phyloP scores from a whole-genome alignment of 2,329 filamentous ascomycete genomes.

The Colletotrichum sojae region DNA sequence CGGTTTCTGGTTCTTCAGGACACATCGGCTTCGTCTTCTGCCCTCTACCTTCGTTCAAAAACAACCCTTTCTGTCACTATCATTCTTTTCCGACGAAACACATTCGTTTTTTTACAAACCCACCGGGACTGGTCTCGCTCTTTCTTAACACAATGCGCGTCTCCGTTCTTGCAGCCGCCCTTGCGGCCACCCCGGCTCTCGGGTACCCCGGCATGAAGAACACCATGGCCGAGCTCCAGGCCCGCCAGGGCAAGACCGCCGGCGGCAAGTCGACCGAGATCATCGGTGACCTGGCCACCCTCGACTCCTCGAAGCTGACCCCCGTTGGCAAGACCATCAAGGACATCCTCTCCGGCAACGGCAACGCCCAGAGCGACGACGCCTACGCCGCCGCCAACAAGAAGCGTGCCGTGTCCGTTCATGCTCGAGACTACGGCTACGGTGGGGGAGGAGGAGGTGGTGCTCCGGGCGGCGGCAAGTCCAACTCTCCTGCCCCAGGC shows the following conservation, averaged over 20 bases:
- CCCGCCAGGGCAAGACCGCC: constrained; percentile 30
- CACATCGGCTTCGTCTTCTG: background rate
- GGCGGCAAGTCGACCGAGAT: constrained; percentile 19
- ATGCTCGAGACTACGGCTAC: too few species aligned
- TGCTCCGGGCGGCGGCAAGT: too few species aligned
- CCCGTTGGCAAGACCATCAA: constrained; percentile 54
- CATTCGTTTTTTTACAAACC: background rate
- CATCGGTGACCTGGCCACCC: constrained; percentile 56
- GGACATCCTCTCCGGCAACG: constrained; percentile 51
- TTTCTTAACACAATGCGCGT: constrained; percentile 30
- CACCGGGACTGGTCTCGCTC: constrained; percentile 10
- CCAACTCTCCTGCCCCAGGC: too few species aligned
- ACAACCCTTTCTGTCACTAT: background rate
- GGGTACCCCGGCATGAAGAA: constrained; percentile 42
- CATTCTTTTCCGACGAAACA: background rate
- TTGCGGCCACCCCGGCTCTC: constrained; percentile 34
- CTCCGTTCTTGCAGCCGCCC: constrained; percentile 32
- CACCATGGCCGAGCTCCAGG: constrained; percentile 41
- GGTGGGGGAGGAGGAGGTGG: too few species aligned
- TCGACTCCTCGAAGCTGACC: constrained; percentile 50
- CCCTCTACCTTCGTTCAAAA: constrained; percentile 18
- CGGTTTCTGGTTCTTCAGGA: background rate
- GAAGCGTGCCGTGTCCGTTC: background rate
- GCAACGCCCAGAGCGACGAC: constrained; percentile 45
- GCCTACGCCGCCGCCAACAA: constrained; percentile 30